Percentiles rank a stretch among this genome's conserved stretches.
Conservation (phyloP, 192 early-diverging fungal species). For the Linnemannia zychae region DNA sequence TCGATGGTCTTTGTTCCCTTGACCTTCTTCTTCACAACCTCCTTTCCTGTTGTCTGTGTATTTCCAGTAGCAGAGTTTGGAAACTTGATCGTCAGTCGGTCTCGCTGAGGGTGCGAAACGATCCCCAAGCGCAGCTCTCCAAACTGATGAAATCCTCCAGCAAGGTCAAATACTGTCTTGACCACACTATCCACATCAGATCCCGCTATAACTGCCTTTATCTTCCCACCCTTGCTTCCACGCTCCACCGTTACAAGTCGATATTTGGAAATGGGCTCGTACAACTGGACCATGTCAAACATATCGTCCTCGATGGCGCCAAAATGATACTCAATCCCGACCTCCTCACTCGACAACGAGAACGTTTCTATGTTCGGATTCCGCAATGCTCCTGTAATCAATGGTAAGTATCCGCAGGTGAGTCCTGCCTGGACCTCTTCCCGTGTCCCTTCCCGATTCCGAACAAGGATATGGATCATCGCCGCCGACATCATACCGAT, state of each 20-base stretch:
- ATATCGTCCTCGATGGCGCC: background rate
- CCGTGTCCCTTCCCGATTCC: background rate
- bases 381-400: background rate
- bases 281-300: slow-evolving; percentile 1
- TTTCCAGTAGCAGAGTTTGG: background rate
- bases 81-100: background rate
- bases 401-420: background rate
- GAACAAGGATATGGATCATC: background rate
- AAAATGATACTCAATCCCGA: background rate
- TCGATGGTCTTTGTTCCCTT: background rate
- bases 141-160: background rate
- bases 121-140: background rate
- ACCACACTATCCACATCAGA: background rate
- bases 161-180: background rate
- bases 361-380: slow-evolving; percentile 2
- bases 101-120: background rate
- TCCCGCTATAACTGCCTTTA: background rate
- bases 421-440: background rate
- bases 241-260: background rate
- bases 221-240: background rate
- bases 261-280: background rate
- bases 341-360: background rate
- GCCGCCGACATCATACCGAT: background rate
- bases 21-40: no score
- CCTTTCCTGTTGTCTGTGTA: no score